phyloP scores from a whole-genome alignment of 768 basidiomycete genomes.

The Clitopilus passeckerianus region DNA sequence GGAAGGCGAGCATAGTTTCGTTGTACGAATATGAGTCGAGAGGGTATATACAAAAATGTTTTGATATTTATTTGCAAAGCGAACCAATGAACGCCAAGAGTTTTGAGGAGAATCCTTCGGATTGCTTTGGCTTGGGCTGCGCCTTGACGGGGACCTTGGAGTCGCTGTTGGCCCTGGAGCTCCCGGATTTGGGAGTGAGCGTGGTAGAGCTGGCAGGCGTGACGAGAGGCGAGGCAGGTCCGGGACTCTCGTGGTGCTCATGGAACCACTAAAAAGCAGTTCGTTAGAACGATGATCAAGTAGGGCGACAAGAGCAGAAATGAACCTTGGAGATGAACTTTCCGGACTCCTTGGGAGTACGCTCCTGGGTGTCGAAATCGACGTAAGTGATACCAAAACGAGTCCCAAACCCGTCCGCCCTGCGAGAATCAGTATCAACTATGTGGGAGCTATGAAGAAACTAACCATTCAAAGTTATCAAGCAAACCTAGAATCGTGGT shows the following conservation, averaged over 20 bases:
- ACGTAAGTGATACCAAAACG: slow-evolving; percentile 58
- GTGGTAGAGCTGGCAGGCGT: neutral
- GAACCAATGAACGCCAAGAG: neutral
- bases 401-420: slow-evolving; percentile 51
- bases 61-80: neutral
- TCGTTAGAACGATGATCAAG: neutral
- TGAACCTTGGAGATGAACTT: slow-evolving; percentile 27
- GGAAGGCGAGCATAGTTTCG: neutral
- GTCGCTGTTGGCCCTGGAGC: neutral
- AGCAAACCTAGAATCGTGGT: slow-evolving; percentile 53
- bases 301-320: too few species aligned
- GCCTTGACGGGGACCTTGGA: neutral
- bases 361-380: slow-evolving; percentile 50
- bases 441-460: neutral
- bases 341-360: slow-evolving; percentile 47
- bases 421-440: neutral
- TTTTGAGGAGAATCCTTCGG: neutral
- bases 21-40: too few species aligned
- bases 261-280: slow-evolving; percentile 4
- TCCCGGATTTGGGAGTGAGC: neutral
- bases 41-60: neutral
- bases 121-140: neutral
- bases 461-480: slow-evolving; percentile 68
- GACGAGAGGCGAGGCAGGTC: neutral
- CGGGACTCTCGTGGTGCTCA: slow-evolving; percentile 6